Evolutionary conservation across 257 asterid genomes (phyloP).

Genomic region (Thymus quinquecostatus): DNA sequence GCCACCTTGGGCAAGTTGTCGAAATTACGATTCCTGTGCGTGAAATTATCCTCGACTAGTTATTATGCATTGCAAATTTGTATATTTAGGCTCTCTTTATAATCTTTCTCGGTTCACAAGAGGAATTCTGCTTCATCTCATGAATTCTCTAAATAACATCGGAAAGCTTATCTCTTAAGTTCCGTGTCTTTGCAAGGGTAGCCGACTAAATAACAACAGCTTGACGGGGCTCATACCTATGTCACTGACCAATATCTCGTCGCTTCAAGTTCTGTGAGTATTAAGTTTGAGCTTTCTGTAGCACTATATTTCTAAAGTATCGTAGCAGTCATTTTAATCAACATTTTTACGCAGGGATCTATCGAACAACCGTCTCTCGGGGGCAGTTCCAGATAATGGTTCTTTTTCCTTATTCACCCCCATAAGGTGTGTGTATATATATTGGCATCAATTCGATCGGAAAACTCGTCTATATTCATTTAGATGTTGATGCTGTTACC

Average conservation of each 20-base stretch:
- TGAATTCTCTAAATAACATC: too few relatives aligned
- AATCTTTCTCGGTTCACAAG: constrained; percentile 7
- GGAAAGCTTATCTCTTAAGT: too few relatives aligned
- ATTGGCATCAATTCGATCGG: constrained; percentile 13
- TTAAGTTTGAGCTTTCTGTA: constrained; percentile 14
- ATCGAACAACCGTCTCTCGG: constrained; percentile 85
- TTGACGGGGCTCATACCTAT: constrained; percentile 77
- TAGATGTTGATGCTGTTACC: constrained; percentile 28
- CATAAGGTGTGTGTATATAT: constrained; percentile 63
- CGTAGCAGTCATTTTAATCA: constrained; percentile 9
- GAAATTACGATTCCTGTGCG: constrained; percentile 91
- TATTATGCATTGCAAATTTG: constrained; percentile 1
- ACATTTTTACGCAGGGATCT: constrained; percentile 69
- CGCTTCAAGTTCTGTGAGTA: constrained; percentile 96
- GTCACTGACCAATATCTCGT: constrained; percentile 77
- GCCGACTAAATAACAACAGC: constrained; percentile 95
- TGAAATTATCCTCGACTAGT: constrained; percentile 36
- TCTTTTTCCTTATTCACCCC: constrained; percentile 96
- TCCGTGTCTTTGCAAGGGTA: constrained; percentile 53
- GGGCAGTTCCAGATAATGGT: constrained; percentile 94
- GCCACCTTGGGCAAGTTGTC: constrained; percentile 85
- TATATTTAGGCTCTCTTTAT: neutral
- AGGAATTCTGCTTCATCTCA: too few relatives aligned
- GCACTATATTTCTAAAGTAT: neutral
- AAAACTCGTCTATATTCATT: constrained; percentile 18